Percentiles rank a stretch among this genome's conserved stretches.
Evolutionary conservation across 2,329 filamentous ascomycete genomes (phyloP).

Genomic region (Trichoderma polysporum): DNA sequence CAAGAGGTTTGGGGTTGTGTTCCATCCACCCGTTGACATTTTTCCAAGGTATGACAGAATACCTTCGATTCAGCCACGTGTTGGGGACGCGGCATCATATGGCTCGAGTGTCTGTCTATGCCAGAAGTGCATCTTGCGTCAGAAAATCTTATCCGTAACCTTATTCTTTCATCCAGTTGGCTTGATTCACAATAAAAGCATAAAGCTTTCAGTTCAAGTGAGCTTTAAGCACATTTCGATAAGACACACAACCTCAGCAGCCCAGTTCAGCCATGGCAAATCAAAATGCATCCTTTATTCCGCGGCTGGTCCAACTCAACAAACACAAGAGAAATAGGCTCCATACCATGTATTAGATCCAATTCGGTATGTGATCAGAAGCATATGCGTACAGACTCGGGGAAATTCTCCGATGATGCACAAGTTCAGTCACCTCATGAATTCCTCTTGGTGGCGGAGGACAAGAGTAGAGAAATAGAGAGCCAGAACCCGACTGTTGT

Average conservation of each 20-base stretch:
- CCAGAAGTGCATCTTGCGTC: background rate
- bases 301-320: background rate
- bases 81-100: background rate
- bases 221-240: background rate
- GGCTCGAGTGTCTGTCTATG: background rate
- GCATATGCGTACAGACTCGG: constrained; percentile 11
- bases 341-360: background rate
- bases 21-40: constrained; percentile 13
- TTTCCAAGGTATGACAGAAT: background rate
- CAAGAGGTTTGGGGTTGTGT: background rate
- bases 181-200: background rate
- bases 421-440: constrained; percentile 1
- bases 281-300: background rate
- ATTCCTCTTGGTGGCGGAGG: background rate
- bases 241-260: background rate
- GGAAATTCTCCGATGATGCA: constrained; percentile 22
- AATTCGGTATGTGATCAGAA: background rate
- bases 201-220: background rate
- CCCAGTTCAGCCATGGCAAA: background rate
- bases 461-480: no score
- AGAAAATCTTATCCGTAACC: background rate
- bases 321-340: background rate
- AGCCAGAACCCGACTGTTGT: background rate
- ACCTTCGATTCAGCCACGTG: constrained; percentile 17
- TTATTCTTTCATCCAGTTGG: background rate